phyloP scores from a whole-genome alignment of 2,329 filamentous ascomycete genomes.

The Aciculosporium take region DNA sequence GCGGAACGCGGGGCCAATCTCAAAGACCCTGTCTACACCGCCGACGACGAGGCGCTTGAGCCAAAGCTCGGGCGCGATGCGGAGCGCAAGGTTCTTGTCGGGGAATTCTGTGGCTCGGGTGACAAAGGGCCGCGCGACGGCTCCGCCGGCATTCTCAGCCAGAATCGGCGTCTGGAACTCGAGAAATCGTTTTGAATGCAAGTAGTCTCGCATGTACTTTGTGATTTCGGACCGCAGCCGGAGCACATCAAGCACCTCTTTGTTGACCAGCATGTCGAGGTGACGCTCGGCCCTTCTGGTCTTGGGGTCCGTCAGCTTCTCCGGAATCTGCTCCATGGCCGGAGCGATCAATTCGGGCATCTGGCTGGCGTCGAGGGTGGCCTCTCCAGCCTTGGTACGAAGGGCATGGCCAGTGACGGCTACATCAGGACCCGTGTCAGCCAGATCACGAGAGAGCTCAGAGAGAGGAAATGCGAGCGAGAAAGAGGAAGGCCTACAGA shows the following conservation, averaged over 20 bases:
- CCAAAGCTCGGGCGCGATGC: conserved; percentile 91
- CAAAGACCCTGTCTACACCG: conserved; percentile 77
- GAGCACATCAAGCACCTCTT: conserved; percentile 51
- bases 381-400: conserved; percentile 56
- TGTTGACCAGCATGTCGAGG: conserved; percentile 72
- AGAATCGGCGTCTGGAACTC: conserved; percentile 90
- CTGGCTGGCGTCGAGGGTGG: conserved; percentile 54
- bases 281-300: conserved; percentile 65
- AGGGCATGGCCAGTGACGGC: conserved; percentile 58
- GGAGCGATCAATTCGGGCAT: conserved; percentile 64
- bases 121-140: conserved; percentile 72
- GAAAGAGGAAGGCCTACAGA: conserved; percentile 44
- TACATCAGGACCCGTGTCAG: conserved; percentile 21
- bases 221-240: conserved; percentile 62
- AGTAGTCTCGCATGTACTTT: conserved; percentile 57
- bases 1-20: conserved; percentile 82
- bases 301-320: conserved; percentile 54
- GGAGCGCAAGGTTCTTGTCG: conserved; percentile 56
- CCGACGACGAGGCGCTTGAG: conserved; percentile 84
- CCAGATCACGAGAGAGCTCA: conserved; percentile 10
- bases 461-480: conserved; percentile 8
- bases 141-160: conserved; percentile 70
- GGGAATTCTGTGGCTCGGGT: conserved; percentile 66
- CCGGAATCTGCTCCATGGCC: conserved; percentile 64
- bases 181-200: conserved; percentile 58